Evolutionary conservation across 805 yeast genomes (phyloP).

Genomic region (Metschnikowia hibisci): DNA sequence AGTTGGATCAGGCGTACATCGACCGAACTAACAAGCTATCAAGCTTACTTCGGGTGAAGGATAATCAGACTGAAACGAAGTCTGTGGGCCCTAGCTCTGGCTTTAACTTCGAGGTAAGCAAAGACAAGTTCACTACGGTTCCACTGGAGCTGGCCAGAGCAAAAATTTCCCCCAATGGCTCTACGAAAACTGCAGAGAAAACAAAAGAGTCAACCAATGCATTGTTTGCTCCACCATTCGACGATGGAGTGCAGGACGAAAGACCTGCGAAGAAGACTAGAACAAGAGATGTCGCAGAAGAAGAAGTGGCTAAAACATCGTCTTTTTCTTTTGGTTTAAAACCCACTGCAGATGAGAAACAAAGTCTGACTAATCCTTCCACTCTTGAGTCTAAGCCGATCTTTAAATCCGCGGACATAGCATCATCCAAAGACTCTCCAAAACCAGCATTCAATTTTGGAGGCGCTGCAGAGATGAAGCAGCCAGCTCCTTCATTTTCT

Average conservation of each 20-base stretch:
- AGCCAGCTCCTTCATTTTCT: background rate
- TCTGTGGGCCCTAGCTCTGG: conserved; percentile 33
- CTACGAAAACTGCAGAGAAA: conserved; percentile 6
- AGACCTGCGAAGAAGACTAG: conserved; percentile 4
- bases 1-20: conserved; percentile 27
- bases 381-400: background rate
- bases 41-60: conserved; percentile 31
- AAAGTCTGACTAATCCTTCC: background rate
- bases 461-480: background rate
- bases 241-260: conserved; percentile 1
- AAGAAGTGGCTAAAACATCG: background rate
- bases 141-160: conserved; percentile 6
- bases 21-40: conserved; percentile 24
- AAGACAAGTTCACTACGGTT: conserved; percentile 25
- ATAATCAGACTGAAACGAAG: conserved; percentile 4
- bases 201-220: background rate
- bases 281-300: background rate
- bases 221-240: conserved; percentile 5
- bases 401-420: background rate
- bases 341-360: background rate
- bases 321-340: background rate
- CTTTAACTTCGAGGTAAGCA: conserved; percentile 33
- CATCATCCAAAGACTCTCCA: background rate
- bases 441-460: conserved; percentile 1
- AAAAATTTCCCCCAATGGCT: background rate